These are phyloP conservation scores for Datura wrightii DNA, from an alignment of 257 asterid genomes.

Conservation along the genomic window DNA sequence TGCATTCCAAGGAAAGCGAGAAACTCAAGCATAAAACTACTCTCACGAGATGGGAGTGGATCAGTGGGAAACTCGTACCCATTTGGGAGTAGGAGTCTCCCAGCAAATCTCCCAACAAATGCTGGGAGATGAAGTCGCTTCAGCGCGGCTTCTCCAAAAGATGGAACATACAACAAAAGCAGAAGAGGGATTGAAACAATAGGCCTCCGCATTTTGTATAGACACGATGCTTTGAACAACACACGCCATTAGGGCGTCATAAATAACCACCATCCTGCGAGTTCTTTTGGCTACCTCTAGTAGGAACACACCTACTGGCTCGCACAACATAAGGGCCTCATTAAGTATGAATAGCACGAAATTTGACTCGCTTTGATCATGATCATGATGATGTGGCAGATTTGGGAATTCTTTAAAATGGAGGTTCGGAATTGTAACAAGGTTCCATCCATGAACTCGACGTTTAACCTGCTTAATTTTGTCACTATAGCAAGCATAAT, in stretches of 20 bases:
- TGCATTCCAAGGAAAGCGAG: too few species aligned
- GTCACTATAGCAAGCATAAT: background rate
- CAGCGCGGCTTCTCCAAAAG: too few species aligned
- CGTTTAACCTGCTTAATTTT: background rate
- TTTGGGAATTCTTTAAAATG: conserved; percentile 27
- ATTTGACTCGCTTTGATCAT: background rate
- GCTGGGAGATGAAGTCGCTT: too few species aligned
- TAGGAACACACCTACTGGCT: background rate
- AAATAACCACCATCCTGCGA: background rate
- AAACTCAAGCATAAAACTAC: too few species aligned
- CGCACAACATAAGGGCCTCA: too few species aligned
- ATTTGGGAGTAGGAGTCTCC: too few species aligned
- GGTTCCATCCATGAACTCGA: conserved; percentile 25
- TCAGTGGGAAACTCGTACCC: too few species aligned
- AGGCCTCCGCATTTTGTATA: conserved; percentile 14
- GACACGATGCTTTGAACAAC: conserved; percentile 27
- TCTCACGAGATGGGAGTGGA: too few species aligned
- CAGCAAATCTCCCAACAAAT: too few species aligned
- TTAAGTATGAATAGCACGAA: too few species aligned
- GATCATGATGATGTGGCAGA: background rate
- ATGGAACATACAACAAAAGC: too few species aligned
- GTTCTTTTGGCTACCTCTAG: background rate
- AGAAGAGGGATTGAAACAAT: background rate
- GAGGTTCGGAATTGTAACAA: background rate
- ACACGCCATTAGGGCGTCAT: conserved; percentile 17